Evolutionary conservation across 345 rosid genomes (phyloP).

Genomic region (Eucalyptus pauciflora): DNA sequence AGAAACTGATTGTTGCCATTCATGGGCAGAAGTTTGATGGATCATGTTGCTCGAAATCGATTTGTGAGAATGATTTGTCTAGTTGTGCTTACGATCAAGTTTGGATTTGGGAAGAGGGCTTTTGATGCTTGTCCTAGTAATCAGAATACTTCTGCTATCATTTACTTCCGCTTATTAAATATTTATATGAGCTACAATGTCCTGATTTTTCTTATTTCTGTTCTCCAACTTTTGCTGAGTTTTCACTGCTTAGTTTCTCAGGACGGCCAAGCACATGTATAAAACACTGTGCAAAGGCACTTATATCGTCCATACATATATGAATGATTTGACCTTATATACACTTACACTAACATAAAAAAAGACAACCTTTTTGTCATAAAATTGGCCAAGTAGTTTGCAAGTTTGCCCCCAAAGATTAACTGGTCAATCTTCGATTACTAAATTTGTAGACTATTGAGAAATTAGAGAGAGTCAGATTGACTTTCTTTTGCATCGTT

Average conservation of each 20-base stretch:
- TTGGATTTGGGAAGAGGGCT: not conserved
- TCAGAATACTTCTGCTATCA: too few species aligned
- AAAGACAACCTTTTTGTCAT: not conserved
- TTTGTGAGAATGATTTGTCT: not conserved
- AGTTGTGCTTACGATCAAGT: not conserved
- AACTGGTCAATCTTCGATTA: too few species aligned
- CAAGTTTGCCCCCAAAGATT: too few species aligned
- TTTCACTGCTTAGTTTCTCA: not conserved
- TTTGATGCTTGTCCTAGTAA: not conserved
- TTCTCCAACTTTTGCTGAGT: not conserved
- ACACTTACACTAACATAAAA: not conserved
- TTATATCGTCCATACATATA: not conserved
- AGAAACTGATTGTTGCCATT: not conserved
- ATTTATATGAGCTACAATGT: not conserved
- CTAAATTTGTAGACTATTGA: too few species aligned
- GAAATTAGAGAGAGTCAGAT: too few species aligned
- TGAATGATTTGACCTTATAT: not conserved
- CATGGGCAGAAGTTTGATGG: not conserved
- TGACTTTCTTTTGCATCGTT: too few species aligned
- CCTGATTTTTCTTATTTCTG: not conserved
- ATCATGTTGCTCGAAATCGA: not conserved
- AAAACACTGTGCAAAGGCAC: not conserved
- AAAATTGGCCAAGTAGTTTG: too few species aligned
- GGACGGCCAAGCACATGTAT: not conserved
- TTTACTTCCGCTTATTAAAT: too few species aligned